Evolutionary conservation across 805 yeast genomes (phyloP).

Genomic region (Saturnispora quitensis): DNA sequence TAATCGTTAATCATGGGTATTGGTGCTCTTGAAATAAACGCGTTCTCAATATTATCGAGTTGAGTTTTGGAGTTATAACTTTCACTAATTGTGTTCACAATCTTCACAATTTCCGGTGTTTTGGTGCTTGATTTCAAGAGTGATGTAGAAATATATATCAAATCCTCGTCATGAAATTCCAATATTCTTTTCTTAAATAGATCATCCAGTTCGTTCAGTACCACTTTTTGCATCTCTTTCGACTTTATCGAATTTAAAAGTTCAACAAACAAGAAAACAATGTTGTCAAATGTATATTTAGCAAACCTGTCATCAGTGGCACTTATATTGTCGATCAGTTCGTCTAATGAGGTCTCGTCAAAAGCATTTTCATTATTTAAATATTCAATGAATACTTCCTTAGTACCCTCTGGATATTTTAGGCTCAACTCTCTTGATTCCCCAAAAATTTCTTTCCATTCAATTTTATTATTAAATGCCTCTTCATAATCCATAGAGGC

Average conservation of each 20-base stretch:
- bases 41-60: background rate
- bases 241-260: conserved; percentile 1
- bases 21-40: conserved; percentile 4
- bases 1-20: conserved; percentile 7
- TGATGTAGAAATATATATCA: conserved; percentile 3
- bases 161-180: conserved; percentile 10
- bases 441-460: background rate
- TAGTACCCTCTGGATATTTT: conserved; percentile 7
- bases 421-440: background rate
- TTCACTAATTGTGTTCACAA: conserved; percentile 1
- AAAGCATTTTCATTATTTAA: background rate
- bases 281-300: conserved; percentile 9
- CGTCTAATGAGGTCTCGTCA: background rate
- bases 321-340: background rate
- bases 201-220: conserved; percentile 3
- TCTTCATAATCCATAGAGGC: background rate
- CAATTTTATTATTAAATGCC: background rate
- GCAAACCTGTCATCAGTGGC: conserved; percentile 1
- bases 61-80: background rate
- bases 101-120: background rate
- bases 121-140: background rate
- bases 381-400: background rate
- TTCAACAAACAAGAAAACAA: conserved; percentile 7
- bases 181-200: conserved; percentile 9
- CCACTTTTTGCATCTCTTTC: background rate